phyloP scores from a whole-genome alignment of 352 stramenopile genomes.

The Pythium coloratum region DNA sequence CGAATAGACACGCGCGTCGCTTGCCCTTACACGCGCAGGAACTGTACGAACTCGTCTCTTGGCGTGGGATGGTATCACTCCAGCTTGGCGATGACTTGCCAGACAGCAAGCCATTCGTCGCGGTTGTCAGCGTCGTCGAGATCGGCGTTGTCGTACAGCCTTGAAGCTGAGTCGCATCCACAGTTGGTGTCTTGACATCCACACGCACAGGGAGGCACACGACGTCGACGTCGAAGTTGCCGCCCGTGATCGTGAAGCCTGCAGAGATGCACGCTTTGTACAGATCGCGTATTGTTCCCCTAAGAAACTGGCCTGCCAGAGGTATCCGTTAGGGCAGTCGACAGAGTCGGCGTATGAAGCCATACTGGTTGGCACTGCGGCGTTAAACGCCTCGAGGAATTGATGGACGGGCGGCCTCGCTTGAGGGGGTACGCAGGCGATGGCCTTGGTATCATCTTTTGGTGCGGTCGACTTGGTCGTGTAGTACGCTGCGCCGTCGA shows the following conservation, averaged over 20 bases:
- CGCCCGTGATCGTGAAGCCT: slow-evolving; percentile 33
- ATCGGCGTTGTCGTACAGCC: background rate
- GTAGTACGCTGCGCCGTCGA: slow-evolving; percentile 31
- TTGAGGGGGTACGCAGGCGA: background rate
- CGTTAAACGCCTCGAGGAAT: slow-evolving; percentile 29
- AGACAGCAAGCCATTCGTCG: background rate
- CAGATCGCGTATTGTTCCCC: slow-evolving; percentile 48
- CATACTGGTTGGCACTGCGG: slow-evolving; percentile 31
- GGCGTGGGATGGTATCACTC: slow-evolving; percentile 9
- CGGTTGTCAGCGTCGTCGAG: background rate
- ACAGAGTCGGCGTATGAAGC: slow-evolving; percentile 43
- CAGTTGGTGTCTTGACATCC: slow-evolving; percentile 26
- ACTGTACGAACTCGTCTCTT: slow-evolving; percentile 15
- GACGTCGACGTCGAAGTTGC: slow-evolving; percentile 41
- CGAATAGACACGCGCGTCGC: slow-evolving; percentile 52
- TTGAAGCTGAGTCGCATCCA: slow-evolving; percentile 7
- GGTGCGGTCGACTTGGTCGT: slow-evolving; percentile 1
- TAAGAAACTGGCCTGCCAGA: slow-evolving; percentile 42
- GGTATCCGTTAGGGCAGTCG: slow-evolving; percentile 34
- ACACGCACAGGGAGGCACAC: background rate
- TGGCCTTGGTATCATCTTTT: background rate
- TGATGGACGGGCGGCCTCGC: slow-evolving; percentile 20
- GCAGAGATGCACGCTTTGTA: background rate
- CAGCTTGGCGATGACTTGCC: slow-evolving; percentile 18
- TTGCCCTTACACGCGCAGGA: slow-evolving; percentile 37